Evolutionary conservation across 2,329 filamentous ascomycete species (phyloP), one percentile per base, ranked within the genome.

Genomic region (Talaromyces sp.): DNA sequence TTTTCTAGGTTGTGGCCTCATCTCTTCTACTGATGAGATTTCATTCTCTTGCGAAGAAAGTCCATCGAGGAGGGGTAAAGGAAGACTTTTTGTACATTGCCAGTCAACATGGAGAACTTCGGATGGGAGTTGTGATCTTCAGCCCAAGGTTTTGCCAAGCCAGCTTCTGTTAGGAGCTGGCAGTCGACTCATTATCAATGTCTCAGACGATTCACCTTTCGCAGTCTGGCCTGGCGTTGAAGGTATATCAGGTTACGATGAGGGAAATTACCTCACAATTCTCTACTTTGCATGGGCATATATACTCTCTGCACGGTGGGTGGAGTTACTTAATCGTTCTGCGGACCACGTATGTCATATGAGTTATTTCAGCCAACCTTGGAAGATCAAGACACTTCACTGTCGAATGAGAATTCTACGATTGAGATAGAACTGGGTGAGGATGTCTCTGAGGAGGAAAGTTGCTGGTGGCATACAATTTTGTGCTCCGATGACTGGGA

Each of bases 271-370:
- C 46, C 8, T 66, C 2, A 30, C 55, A 3, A 49, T 63, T 1
- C 49, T 67, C 13, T 62, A 55, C 30, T 32, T 66, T 17, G 62
- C 62, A 40, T 67, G 63, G 60, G 59, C 63, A 8, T 64, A 65
- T 55, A 60, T 67, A 2, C 17, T 64, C 24, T 66, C 61, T 41
- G 59, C 55, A 39, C 47, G 56, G 47, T 68, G 59, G 62, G 58
- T 53, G 41, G 62, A 66, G 46, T 49, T 61, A 27, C 61, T 64
- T 20, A 27, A 29, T 37, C 47, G 48, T 24, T 66, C 62, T 30
- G 36, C 35, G 1, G 55, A 54, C 4, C 62, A 65, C 19, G 41
- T 51, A 36, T 64, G 60, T 49, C 35, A 32, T 35, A 50, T 55
- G 16, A 22, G 6, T 6, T 58, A 58, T 33, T 42, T 20, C n/a